Evolutionary conservation across 2,329 filamentous ascomycete species (phyloP), one percentile per base, ranked within the genome.

Genomic region (Conoideocrella luteorostrata): DNA sequence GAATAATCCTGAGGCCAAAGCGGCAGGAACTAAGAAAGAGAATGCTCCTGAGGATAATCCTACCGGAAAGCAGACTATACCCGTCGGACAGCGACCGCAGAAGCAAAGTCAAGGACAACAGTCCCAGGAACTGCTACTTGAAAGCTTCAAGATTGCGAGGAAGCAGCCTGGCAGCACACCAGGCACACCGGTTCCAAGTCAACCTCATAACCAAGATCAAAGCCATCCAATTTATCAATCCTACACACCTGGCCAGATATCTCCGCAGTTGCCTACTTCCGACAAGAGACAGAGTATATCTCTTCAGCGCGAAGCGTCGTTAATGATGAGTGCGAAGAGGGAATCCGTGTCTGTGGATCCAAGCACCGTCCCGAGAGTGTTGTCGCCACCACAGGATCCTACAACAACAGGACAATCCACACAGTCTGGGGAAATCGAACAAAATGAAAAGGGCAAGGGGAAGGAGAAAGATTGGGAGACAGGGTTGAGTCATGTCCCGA

Each of bases 301-400:
- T 3, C 44, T 63, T 22, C 54, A 59, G 12, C 56, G 55, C 4
- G 54, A 56, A 3, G 52, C 43, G 1, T 55, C 54, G 0, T 40
- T 61, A 13, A 52, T 56, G 46, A 47, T 52, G 34, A 54, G 52
- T 7, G 10, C 43, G 9, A 56, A 52, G 15, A 45, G 53, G 7
- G 44, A 46, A 5, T 49, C 52, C 4, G 43, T 51, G 12, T 45
- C 52, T 24, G 47, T 60, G 4, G 44, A 50, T 2, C 49, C 46
- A 5, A 39, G 47, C 12, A 46, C 48, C n/a, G 49, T 52, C 11
- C 56, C 57, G 13, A 44, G 47, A 33, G 48, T 50, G 1, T 48
- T 60, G 1, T 51, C 53, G n/a, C 56, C 53, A 1, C 50, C 55
- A 17, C 38, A 53, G 13, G 43, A 52, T 12, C 48, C 52, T 1